phyloP scores from a whole-genome alignment of 1,284 basidiomycete genomes.

The Heterobasidion parviporum region DNA sequence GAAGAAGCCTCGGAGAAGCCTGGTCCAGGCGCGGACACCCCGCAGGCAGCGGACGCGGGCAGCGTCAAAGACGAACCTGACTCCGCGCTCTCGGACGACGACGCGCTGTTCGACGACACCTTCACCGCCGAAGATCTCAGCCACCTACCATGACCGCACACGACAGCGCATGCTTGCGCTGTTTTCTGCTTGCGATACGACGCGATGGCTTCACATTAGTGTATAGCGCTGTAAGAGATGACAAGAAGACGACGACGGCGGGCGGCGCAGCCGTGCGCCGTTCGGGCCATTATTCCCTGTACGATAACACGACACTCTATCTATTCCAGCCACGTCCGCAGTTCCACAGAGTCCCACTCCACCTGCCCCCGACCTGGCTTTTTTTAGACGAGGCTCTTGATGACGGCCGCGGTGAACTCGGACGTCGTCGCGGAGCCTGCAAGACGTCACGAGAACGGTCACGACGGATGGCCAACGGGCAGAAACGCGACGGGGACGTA shows the following conservation, averaged over 20 bases:
- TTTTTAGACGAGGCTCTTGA: constrained; percentile 50
- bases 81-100: constrained; percentile 26
- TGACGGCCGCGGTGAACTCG: constrained; percentile 87
- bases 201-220: constrained; percentile 8
- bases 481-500: constrained; percentile 29
- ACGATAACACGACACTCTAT: not conserved
- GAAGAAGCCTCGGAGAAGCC: not conserved
- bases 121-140: constrained; percentile 27
- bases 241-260: not conserved
- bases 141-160: constrained; percentile 5
- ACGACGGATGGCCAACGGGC: not conserved
- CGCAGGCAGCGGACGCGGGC: not conserved
- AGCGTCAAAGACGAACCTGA: not conserved
- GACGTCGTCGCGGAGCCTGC: constrained; percentile 81
- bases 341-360: no score
- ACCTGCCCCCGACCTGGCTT: no score
- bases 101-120: constrained; percentile 32
- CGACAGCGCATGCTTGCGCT: not conserved
- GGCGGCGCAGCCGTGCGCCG: no score
- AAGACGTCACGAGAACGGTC: constrained; percentile 2
- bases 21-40: not conserved
- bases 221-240: not conserved
- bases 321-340: not conserved
- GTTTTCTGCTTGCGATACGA: not conserved
- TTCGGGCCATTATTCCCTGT: not conserved